Base-by-base conservation (phyloP, 768 basidiomycete species). In the Collybiopsis luxurians region DNA sequence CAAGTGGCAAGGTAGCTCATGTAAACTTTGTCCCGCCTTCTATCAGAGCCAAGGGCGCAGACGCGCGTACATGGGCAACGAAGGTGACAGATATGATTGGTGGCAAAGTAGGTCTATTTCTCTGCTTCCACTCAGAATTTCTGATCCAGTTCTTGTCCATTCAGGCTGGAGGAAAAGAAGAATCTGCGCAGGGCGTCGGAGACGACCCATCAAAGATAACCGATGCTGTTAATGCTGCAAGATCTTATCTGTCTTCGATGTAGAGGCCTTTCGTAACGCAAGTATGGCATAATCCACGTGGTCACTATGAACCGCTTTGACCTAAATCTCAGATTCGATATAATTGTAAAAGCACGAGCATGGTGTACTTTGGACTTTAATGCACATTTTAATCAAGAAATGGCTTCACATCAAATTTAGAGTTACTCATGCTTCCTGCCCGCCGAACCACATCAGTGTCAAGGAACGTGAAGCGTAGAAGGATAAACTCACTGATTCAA, bases 81-180 rank as follows among this genome's bases (percentile, higher is more conserved):
- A 83, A 81, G 58, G 88, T 97, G 19, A 79, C 82, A 4, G 88
- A 88, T 34, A 72, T 95, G 9, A 64, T 98, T 10, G 95, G 95
- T 24, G 97, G 97, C 42, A 98, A 96, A 85, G 94, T 92, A 63
- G 2, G 19, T 21, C 27, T 43, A 15, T 44, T 24, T 10, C 49
- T 17, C 11, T 42, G 53, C 10, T 53, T 27, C 27, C 34, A 53
- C 42, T 43, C 38, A 24, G 15, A 23, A 12, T 21, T 31, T n/a
- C 34, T 57, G 54, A 56, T 51, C 51, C 44, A 9, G 30, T 44
- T 53, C 26, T 31, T 59, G 36, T 50, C 24, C 56, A 27, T 58
- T 54, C 53, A 10, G 92, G 93, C 93, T 51, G 97, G 97, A 54
- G 97, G 97, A 13, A 98, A 95, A 72, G 92, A 92, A 58, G 97